These are phyloP conservation scores for Pseudocercospora ulei DNA, from an alignment of 2,329 filamentous ascomycete genomes.

Conservation along the genomic window DNA sequence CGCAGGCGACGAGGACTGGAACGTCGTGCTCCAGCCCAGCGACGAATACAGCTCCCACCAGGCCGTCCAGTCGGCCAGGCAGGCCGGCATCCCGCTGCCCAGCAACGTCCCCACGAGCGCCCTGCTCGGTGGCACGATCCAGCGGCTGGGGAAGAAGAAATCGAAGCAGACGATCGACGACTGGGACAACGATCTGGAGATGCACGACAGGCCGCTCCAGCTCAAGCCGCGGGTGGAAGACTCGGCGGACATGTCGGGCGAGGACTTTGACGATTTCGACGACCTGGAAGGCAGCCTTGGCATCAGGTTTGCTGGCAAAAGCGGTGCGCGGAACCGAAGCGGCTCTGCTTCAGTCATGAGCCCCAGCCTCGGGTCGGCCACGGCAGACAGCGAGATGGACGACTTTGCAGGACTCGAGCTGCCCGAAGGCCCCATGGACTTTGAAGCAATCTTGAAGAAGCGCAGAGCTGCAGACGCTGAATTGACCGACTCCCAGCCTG, in stretches of 20 bases:
- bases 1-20: slow-evolving; percentile 69
- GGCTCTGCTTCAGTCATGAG: slow-evolving; percentile 83
- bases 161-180: slow-evolving; percentile 41
- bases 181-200: slow-evolving; percentile 45
- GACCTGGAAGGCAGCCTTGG: slow-evolving; percentile 93
- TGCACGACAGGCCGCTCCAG: slow-evolving; percentile 38
- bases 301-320: slow-evolving; percentile 78
- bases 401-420: slow-evolving; percentile 80
- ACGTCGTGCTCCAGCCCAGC: slow-evolving; percentile 72
- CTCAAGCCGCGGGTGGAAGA: slow-evolving; percentile 34
- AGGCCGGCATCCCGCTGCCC: slow-evolving; percentile 84
- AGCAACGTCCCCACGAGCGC: slow-evolving; percentile 79
- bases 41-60: slow-evolving; percentile 75
- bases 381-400: slow-evolving; percentile 93
- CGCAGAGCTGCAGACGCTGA: slow-evolving; percentile 48
- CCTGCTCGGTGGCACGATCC: slow-evolving; percentile 84
- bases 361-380: slow-evolving; percentile 82
- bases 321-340: slow-evolving; percentile 61
- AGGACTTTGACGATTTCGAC: slow-evolving; percentile 62
- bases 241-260: slow-evolving; percentile 30
- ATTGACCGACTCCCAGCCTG: slow-evolving; percentile 31
- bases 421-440: slow-evolving; percentile 72
- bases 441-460: slow-evolving; percentile 66
- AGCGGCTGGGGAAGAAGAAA: slow-evolving; percentile 59
- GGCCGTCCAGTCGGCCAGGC: slow-evolving; percentile 77